phyloP scores from a whole-genome alignment of 1,284 basidiomycete species.

The Cutaneotrichosporon mucoides region DNA sequence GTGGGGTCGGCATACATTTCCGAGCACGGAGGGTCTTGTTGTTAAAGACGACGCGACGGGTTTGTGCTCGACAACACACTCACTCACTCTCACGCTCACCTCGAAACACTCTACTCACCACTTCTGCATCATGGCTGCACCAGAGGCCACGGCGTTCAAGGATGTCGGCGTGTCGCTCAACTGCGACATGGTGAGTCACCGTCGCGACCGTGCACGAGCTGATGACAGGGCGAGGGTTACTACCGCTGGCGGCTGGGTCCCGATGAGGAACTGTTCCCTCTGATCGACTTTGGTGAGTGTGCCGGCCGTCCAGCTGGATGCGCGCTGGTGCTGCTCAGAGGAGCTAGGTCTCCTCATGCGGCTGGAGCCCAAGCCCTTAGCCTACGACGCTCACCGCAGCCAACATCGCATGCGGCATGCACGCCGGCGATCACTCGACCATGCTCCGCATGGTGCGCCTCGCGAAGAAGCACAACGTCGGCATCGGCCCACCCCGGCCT shows the following conservation, averaged over 20 bases:
- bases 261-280: slow-evolving; percentile 40
- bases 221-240: slow-evolving; percentile 20
- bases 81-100: neutral
- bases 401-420: slow-evolving; percentile 45
- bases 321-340: too few species aligned
- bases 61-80: neutral
- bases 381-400: slow-evolving; percentile 8
- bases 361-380: neutral
- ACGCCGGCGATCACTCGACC: slow-evolving; percentile 41
- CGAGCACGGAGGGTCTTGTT: too few species aligned
- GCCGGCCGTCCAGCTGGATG: too few species aligned
- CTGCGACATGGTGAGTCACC: slow-evolving; percentile 8
- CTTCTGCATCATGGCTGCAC: neutral
- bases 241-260: slow-evolving; percentile 40
- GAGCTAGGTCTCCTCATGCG: too few species aligned
- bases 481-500: slow-evolving; percentile 35
- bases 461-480: slow-evolving; percentile 37
- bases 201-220: neutral
- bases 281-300: slow-evolving; percentile 24
- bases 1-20: too few species aligned
- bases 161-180: slow-evolving; percentile 10
- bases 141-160: slow-evolving; percentile 1
- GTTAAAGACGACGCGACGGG: too few species aligned
- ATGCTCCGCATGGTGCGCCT: slow-evolving; percentile 40
- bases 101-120: neutral